Base-by-base conservation (phyloP, 139 green algal species). In the Pseudopediastrum boryanum region DNA sequence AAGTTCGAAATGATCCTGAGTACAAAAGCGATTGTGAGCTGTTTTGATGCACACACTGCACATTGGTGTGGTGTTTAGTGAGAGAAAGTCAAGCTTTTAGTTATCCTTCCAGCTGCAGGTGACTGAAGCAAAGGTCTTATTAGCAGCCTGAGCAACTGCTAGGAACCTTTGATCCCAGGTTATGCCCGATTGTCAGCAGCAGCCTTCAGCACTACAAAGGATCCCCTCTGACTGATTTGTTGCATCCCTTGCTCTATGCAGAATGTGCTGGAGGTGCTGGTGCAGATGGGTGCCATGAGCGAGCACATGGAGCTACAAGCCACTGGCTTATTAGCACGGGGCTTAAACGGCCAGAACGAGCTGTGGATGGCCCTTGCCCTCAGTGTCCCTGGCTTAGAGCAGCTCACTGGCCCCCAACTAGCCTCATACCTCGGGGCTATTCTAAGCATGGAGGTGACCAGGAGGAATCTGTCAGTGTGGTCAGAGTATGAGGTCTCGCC, bases 321-420 rank as follows among this genome's bases (percentile, higher is more conserved):
- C 1, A 85, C 96, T 67, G 93, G 92, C 0, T 70, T 91, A 35
- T 87, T 94, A 12, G 87, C 90, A 0, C 81, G 93, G 10, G 82
- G 92, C 78, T 77, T 97, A 21, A 86, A 88, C 71, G 86, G 89
- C 35, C 83, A 87, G 35, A 97, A 98, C 71, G 92, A 98, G 86
- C 86, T 98, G 58, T 98, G 94, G 94, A 86, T 98, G 82, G 93
- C 93, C 21, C 77, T 90, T 52, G 91, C 86, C 29, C 84, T 97
- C 25, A 94, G 86, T 10, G 84, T 94, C 66, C 74, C 84, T 2
- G 83, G 61, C 1, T 69, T 93, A 4, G 77, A 91, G 61, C 44
- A 65, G 7, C 77, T 96, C 65, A 82, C 36, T 0, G 73, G 85
- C 1, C 76, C 89, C 3, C 74, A 90, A 79, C 88, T 97, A 71